These are phyloP conservation scores for Bipolaris cookei DNA, from an alignment of 2,329 filamentous ascomycete genomes.

Conservation along the genomic window DNA sequence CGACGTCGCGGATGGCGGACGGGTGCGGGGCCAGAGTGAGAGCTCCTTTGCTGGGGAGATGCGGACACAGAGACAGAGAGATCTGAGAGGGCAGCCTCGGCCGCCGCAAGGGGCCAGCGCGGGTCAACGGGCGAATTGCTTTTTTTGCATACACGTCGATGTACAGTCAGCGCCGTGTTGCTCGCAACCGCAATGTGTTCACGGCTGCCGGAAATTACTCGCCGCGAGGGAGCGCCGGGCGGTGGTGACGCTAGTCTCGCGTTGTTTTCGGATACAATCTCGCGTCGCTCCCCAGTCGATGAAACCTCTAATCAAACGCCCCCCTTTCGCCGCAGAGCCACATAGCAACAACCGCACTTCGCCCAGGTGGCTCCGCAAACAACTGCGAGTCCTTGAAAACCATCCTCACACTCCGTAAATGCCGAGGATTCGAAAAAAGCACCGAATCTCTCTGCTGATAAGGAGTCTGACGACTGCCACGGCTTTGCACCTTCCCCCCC, in stretches of 20 bases:
- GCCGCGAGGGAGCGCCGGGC: conserved; percentile 12
- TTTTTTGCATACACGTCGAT: neutral
- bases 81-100: neutral
- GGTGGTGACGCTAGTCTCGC: conserved; percentile 32
- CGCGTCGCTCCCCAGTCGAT: conserved; percentile 27
- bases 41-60: no score
- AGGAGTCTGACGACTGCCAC: conserved; percentile 20
- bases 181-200: conserved; percentile 10
- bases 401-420: conserved; percentile 15
- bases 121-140: conserved; percentile 6
- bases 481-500: conserved; percentile 18
- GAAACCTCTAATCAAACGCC: conserved; percentile 38
- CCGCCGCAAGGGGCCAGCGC: neutral
- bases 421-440: conserved; percentile 19
- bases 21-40: conserved; percentile 18
- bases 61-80: neutral
- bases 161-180: neutral
- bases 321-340: conserved; percentile 23
- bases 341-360: conserved; percentile 36
- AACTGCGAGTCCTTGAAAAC: conserved; percentile 13
- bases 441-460: conserved; percentile 22
- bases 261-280: conserved; percentile 37
- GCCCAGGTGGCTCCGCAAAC: conserved; percentile 26
- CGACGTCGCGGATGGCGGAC: neutral
- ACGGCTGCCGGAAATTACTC: conserved; percentile 15